These are phyloP conservation scores for Platismatia glauca DNA, from an alignment of 495 filamentous ascomycete species.

Conservation along the genomic window DNA sequence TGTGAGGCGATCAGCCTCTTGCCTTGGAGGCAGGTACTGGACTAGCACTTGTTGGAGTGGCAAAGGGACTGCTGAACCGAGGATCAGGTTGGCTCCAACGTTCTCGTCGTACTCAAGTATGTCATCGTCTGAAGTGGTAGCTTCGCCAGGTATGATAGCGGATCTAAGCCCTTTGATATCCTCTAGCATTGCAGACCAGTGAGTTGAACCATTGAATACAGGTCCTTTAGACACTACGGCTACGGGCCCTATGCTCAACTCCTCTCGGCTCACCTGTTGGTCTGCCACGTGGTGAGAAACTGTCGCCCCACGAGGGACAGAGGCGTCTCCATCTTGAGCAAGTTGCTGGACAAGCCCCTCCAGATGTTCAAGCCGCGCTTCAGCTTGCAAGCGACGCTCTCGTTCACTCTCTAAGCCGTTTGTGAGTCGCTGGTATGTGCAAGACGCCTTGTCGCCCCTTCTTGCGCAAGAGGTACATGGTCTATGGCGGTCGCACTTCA, in stretches of 20 bases:
- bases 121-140: conserved; percentile 4
- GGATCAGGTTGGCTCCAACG: background rate
- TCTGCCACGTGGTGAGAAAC: background rate
- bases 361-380: conserved; percentile 1
- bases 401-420: background rate
- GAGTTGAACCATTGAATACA: conserved; percentile 24
- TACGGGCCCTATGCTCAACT: background rate
- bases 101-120: background rate
- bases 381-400: background rate
- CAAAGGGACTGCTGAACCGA: background rate
- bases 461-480: background rate
- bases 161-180: conserved; percentile 28
- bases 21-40: background rate
- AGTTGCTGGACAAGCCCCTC: conserved; percentile 2
- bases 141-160: conserved; percentile 21
- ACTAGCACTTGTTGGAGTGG: background rate
- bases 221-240: conserved; percentile 8
- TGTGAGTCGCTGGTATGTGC: background rate
- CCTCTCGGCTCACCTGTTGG: background rate
- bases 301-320: background rate
- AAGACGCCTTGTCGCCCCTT: background rate
- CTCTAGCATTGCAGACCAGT: conserved; percentile 30
- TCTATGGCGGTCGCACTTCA: background rate
- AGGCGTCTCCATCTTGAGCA: background rate
- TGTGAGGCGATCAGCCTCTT: background rate